Evolutionary conservation across 2,329 filamentous ascomycete species (phyloP), one percentile per base, ranked within the genome.

Genomic region (Curvularia spicifera): DNA sequence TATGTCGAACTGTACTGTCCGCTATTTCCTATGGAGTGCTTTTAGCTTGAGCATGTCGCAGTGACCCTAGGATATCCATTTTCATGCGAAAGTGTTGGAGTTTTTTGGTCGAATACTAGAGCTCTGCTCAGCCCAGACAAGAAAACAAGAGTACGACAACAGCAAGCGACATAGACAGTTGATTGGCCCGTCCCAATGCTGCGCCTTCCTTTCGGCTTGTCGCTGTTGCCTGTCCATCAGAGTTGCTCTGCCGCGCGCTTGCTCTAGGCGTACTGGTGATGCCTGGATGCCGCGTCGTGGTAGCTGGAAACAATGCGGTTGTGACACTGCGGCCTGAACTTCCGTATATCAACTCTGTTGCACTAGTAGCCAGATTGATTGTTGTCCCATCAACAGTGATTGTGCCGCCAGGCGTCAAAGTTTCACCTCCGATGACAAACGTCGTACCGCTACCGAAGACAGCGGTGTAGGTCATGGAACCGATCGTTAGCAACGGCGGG

Each of bases 291-390:
- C 55, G 58, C 1, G 75, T 76, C 22, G 69, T 73, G 4, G 75
- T 76, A 1, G 76, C 78, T 5, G 78, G 77, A 58, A 79, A 79
- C 10, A 81, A 63, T 0, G 73, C 76, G 4, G 63, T 67, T 3
- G 70, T 73, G 3, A 73, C 72, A 20, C 64, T 70, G 18, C 70
- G 71, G 4, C 72, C 71, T 5, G 70, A 44, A 29, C 71, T 76
- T 5, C 75, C 71, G 47, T 78, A 74, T 29, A 74, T 67, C 8
- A 80, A 59, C 18, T 76, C 56, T 0, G 78, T 79, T 1, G 77
- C 76, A 3, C 74, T 69, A 5, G 72, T 67, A 0, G 69, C 67
- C 0, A 80, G 72, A 26, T 63, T 71, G 28, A 78, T 70, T 0
- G 70, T 73, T 0, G 73, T 76, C 13, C 74, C 73, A 39, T 67